Percentiles rank a stretch among this genome's conserved stretches.
Evolutionary conservation across 2,329 filamentous ascomycete species (phyloP).

Genomic region (Sporothrix dimorphospora): DNA sequence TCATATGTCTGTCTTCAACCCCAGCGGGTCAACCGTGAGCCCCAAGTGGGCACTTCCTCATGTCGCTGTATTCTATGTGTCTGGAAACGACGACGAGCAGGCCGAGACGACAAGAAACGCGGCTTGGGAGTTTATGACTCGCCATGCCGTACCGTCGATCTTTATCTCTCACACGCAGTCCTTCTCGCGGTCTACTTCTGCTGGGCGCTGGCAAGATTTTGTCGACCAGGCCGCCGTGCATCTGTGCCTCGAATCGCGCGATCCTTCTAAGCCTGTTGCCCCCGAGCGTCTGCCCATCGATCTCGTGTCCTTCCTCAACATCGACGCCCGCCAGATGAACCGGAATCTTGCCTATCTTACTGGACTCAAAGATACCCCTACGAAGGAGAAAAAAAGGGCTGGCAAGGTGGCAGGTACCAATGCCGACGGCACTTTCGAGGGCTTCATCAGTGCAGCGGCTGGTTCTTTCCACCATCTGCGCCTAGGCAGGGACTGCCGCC

Average conservation of each 20-base stretch:
- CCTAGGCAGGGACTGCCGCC: background rate
- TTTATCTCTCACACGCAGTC: conserved; percentile 52
- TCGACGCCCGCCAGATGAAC: conserved; percentile 58
- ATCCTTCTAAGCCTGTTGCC: conserved; percentile 42
- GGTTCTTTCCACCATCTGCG: background rate
- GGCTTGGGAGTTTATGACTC: conserved; percentile 52
- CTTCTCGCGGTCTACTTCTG: conserved; percentile 41
- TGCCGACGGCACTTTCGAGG: background rate
- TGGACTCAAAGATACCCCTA: conserved; percentile 39
- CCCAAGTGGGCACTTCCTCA: conserved; percentile 54
- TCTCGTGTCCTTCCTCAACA: conserved; percentile 52
- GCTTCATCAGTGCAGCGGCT: background rate
- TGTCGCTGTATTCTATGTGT: conserved; percentile 54
- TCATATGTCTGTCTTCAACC: conserved; percentile 43
- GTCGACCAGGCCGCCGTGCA: conserved; percentile 51
- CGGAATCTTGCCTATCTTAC: conserved; percentile 56
- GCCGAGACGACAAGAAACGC: conserved; percentile 46
- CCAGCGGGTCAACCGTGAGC: conserved; percentile 45
- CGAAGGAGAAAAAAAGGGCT: background rate
- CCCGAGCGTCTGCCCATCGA: conserved; percentile 53
- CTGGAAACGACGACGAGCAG: conserved; percentile 47
- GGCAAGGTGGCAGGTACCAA: background rate
- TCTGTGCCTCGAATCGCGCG: conserved; percentile 51
- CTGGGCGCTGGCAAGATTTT: conserved; percentile 42
- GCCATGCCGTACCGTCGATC: conserved; percentile 52